Conservation (phyloP, 177 flowering plant species). For the Vitis hybrid region DNA sequence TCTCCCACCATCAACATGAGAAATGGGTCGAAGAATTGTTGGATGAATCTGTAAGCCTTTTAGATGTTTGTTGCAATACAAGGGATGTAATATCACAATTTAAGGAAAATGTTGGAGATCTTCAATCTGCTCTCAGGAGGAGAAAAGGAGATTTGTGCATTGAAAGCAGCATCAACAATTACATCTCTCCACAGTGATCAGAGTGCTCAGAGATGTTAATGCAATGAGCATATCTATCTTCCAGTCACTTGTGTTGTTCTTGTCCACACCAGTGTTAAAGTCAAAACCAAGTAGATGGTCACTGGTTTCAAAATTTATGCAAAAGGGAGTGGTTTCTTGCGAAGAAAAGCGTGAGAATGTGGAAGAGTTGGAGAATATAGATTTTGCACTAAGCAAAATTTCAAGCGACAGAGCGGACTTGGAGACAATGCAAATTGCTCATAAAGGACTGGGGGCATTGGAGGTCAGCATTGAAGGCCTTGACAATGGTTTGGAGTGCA, state of each 20-base stretch:
- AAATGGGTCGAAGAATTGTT: constrained; percentile 26
- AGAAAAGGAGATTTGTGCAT: constrained; percentile 27
- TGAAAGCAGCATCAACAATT: constrained; percentile 17
- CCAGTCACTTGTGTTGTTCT: constrained; percentile 21
- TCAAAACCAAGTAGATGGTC: constrained; percentile 27
- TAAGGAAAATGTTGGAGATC: constrained; percentile 23
- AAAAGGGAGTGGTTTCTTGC: constrained; percentile 20
- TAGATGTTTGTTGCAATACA: constrained; percentile 29
- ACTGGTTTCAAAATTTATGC: constrained; percentile 27
- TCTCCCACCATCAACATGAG: constrained; percentile 23
- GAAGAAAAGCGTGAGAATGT: constrained; percentile 13
- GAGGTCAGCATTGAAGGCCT: constrained; percentile 27
- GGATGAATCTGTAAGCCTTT: constrained; percentile 22
- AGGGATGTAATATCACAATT: constrained; percentile 28
- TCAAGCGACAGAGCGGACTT: background rate
- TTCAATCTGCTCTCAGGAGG: constrained; percentile 38
- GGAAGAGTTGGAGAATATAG: constrained; percentile 26
- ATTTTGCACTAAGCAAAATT: constrained; percentile 4
- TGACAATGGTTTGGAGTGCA: constrained; percentile 29
- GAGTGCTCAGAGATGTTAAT: constrained; percentile 22
- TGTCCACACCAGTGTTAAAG: constrained; percentile 15
- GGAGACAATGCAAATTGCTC: constrained; percentile 14
- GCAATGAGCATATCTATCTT: constrained; percentile 22
- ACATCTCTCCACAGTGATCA: constrained; percentile 16
- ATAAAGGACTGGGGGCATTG: constrained; percentile 23